phyloP scores from a whole-genome alignment of 2,329 filamentous ascomycete genomes.

The Aspergillus sp. region DNA sequence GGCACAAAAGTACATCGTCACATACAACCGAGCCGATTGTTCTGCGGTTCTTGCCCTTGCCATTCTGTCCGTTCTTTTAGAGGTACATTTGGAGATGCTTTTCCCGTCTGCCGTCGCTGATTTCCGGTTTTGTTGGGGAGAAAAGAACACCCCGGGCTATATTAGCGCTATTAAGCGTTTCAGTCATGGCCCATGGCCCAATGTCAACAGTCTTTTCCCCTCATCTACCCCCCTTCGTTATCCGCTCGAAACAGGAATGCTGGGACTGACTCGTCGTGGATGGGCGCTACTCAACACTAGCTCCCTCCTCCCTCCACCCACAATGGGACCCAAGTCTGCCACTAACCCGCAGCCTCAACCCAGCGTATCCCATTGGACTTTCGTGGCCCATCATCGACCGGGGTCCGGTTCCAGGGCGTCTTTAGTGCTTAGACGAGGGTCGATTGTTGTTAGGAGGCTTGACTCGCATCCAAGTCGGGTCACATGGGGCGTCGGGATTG shows the following conservation, averaged over 20 bases:
- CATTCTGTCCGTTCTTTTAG: no score
- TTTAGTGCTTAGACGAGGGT: slow-evolving; percentile 1
- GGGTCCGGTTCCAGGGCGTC: background rate
- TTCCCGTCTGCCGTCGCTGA: no score
- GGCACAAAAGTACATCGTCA: background rate
- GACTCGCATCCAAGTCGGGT: background rate
- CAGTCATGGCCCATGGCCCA: no score
- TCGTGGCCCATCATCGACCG: background rate
- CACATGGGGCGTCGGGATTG: background rate
- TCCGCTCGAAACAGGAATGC: background rate
- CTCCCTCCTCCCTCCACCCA: background rate
- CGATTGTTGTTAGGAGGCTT: background rate
- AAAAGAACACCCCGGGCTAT: no score
- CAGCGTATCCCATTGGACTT: background rate
- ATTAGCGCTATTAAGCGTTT: no score
- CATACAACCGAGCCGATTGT: background rate
- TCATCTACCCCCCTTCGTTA: background rate
- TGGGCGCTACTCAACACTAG: background rate
- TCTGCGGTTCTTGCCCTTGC: background rate
- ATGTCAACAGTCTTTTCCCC: background rate
- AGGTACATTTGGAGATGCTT: no score
- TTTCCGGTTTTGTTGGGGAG: no score
- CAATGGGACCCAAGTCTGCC: background rate
- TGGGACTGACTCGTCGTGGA: background rate
- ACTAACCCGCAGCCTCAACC: background rate